phyloP scores from a whole-genome alignment of 2,329 filamentous ascomycete genomes.

The Dactylellina cionopaga region DNA sequence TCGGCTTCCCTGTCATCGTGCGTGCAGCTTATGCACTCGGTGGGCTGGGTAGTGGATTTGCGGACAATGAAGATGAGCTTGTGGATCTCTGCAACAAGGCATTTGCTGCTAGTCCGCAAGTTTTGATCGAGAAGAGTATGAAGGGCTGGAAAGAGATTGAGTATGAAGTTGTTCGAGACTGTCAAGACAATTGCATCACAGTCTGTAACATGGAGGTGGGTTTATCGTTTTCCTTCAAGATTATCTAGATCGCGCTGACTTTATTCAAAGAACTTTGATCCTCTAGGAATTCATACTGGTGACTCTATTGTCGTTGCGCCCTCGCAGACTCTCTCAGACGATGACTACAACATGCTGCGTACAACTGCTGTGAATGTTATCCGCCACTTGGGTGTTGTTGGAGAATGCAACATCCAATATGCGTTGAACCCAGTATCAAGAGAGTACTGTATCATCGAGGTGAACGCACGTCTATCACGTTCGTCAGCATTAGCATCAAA shows the following conservation, averaged over 20 bases:
- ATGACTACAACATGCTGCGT: slow-evolving; percentile 99
- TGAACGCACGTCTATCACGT: slow-evolving; percentile 94
- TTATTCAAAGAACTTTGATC: slow-evolving; percentile 81
- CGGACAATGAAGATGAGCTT: slow-evolving; percentile 84
- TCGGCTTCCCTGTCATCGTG: slow-evolving; percentile 96
- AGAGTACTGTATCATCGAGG: slow-evolving; percentile 99
- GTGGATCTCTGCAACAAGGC: slow-evolving; percentile 91
- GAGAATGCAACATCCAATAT: slow-evolving; percentile 99
- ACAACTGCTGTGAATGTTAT: slow-evolving; percentile 98
- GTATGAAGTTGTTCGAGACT: slow-evolving; percentile 96
- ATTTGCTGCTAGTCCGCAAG: slow-evolving; percentile 92
- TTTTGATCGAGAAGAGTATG: slow-evolving; percentile 97
- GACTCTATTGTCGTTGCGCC: slow-evolving; percentile 98
- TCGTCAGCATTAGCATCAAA: slow-evolving; percentile 97
- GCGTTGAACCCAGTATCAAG: slow-evolving; percentile 92
- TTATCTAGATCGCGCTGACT: background rate
- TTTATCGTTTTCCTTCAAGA: background rate
- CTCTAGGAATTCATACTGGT: slow-evolving; percentile 95
- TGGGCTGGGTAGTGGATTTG: slow-evolving; percentile 94
- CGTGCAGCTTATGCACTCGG: slow-evolving; percentile 95
- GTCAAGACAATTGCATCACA: slow-evolving; percentile 96
- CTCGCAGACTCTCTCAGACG: slow-evolving; percentile 93
- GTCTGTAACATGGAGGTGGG: slow-evolving; percentile 94
- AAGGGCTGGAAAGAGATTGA: slow-evolving; percentile 99
- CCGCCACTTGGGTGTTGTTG: slow-evolving; percentile 93